Percentiles rank a stretch among this genome's conserved stretches.
phyloP scores from a whole-genome alignment of 805 yeast species.

The Candida silvatica region DNA sequence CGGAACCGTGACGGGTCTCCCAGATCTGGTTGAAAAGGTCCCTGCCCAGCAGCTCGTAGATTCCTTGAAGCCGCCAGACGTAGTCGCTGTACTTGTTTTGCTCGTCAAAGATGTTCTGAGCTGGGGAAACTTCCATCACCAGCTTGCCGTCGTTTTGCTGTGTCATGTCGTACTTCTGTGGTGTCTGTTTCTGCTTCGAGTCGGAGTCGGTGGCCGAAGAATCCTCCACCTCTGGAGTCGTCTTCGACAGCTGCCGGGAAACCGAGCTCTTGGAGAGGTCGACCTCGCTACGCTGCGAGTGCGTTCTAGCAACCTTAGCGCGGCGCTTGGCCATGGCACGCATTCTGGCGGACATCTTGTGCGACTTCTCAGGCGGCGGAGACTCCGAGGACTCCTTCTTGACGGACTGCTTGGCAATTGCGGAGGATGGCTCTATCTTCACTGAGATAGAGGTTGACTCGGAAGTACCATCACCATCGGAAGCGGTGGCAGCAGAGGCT shows the following conservation, averaged over 20 bases:
- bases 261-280: constrained; percentile 69
- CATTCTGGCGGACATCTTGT: constrained; percentile 59
- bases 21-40: constrained; percentile 81
- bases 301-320: constrained; percentile 62
- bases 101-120: constrained; percentile 55
- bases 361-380: constrained; percentile 1
- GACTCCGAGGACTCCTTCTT: constrained; percentile 5
- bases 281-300: constrained; percentile 39
- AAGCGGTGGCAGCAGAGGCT: no score
- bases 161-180: constrained; percentile 42
- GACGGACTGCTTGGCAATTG: constrained; percentile 3
- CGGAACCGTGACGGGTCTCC: constrained; percentile 96
- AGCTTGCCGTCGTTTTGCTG: constrained; percentile 75
- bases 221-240: no score
- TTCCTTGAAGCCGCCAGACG: constrained; percentile 93
- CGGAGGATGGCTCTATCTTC: constrained; percentile 7
- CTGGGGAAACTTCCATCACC: constrained; percentile 66
- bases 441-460: constrained; percentile 5
- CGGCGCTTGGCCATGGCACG: constrained; percentile 91
- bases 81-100: constrained; percentile 64
- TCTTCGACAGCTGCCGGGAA: constrained; percentile 26
- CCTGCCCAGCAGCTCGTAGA: constrained; percentile 69
- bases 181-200: constrained; percentile 13
- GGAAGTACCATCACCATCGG: constrained; percentile 3
- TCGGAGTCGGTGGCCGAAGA: constrained; percentile 17